Conservation (phyloP, 345 rosid genomes). For the Gossypium bickii region DNA sequence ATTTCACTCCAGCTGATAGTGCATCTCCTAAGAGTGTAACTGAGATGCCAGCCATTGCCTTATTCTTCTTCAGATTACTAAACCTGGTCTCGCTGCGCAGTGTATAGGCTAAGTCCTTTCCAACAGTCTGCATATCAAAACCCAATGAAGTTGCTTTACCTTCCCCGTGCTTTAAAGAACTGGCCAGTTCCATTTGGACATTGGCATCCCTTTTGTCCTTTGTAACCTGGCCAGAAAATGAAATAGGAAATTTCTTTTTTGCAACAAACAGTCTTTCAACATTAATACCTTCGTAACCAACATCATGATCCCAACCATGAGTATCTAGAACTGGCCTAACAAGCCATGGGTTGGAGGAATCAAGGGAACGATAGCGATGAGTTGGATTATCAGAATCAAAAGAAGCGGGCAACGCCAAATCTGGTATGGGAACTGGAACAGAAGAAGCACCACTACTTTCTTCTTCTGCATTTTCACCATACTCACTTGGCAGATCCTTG, state of each 20-base stretch:
- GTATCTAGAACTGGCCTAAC: conserved; percentile 95
- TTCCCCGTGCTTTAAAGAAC: conserved; percentile 86
- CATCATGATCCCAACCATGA: conserved; percentile 99
- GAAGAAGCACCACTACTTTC: conserved; percentile 77
- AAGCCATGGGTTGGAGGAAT: conserved; percentile 87
- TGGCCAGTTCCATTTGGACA: conserved; percentile 77
- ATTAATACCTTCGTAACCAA: conserved; percentile 97
- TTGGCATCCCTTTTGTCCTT: conserved; percentile 94
- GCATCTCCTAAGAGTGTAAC: conserved; percentile 77
- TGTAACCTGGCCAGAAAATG: conserved; percentile 88
- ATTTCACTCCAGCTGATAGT: conserved; percentile 73
- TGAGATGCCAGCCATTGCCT: conserved; percentile 90
- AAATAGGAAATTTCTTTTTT: conserved; percentile 68
- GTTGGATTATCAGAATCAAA: conserved; percentile 98
- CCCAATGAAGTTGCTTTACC: conserved; percentile 82
- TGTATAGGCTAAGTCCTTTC: conserved; percentile 87
- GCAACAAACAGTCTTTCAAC: conserved; percentile 72
- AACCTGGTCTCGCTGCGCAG: conserved; percentile 76
- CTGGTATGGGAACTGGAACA: conserved; percentile 93
- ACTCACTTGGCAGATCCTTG: conserved; percentile 51
- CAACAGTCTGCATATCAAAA: conserved; percentile 89
- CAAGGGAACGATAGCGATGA: conserved; percentile 87
- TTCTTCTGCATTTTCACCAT: conserved; percentile 59
- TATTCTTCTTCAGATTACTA: conserved; percentile 63
- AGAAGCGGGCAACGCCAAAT: conserved; percentile 85